Base-by-base conservation (phyloP, 371 early-diverging fungal genomes). In the Mucor irregularis region DNA sequence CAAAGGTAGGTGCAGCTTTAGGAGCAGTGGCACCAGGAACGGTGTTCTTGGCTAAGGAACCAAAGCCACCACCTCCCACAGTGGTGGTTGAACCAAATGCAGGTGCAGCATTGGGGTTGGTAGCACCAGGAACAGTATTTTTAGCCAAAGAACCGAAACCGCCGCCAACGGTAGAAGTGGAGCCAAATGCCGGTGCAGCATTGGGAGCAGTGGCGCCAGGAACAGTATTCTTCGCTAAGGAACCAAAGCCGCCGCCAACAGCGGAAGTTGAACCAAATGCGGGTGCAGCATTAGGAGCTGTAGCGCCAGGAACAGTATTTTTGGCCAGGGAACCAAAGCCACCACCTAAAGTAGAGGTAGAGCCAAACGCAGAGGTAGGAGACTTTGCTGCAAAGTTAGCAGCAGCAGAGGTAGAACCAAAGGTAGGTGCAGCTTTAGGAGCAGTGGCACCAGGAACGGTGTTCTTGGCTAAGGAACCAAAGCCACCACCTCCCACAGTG, bases 191-290 rank as follows among this genome's bases (percentile, higher is more conserved):
- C 35, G 67, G 43, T 17, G 50, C 22, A 39, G 49, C 13, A 5
- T 35, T 16, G 24, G 60, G 48, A 19, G 46, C 13, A 6, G 34
- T 42, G 5, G 40, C 53, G 4, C 42, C 53, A 40, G 43, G 25
- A 6, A 59, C 59, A 3, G 59, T 59, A 19, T 39, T 49, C 38
- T 66, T 61, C 1, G 68, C 55, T 1, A 58, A 29, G 11, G 58
- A 19, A 0, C 66, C 66, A 56, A 69, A 66, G 0, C 52, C 30
- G 17, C 33, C 24, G 4, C 63, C 66, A 39, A 66, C 37, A 11
- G 56, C 17, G 0, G 56, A 38, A 4, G 51, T 46, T 3, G 64
- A 56, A 0, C 69, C 68, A 53, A 62, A 65, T 3, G 66, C 37
- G 3, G 60, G 17, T 30, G 47, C 28, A 7, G 47, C 33, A 0